These are phyloP conservation scores for Solanum hybrid DNA, from an alignment of 305 asterid species.

Conservation along the genomic window DNA sequence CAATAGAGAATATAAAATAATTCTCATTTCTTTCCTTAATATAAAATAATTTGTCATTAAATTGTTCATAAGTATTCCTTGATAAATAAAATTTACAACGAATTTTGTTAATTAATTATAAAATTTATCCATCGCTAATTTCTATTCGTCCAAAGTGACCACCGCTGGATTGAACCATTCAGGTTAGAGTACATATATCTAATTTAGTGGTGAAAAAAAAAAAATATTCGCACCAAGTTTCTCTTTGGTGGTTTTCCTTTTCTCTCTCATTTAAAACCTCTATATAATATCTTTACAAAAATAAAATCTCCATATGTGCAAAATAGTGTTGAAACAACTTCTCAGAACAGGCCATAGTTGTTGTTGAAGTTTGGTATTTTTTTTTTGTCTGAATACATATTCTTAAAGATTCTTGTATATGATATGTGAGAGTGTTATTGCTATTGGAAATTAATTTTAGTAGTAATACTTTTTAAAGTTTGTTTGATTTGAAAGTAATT, in stretches of 20 bases:
- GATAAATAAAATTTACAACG: neutral
- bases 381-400: neutral
- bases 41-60: neutral
- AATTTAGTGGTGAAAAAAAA: neutral
- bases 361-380: neutral
- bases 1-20: conserved; percentile 24
- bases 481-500: neutral
- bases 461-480: neutral
- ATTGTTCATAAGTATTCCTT: neutral
- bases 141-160: neutral
- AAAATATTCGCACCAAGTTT: neutral
- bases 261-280: neutral
- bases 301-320: neutral
- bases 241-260: neutral
- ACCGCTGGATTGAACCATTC: neutral
- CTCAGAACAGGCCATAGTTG: neutral
- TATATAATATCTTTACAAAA: conserved; percentile 19
- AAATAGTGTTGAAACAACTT: neutral
- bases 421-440: neutral
- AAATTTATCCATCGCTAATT: neutral
- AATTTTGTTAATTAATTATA: neutral
- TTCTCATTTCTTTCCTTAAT: neutral
- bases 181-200: conserved; percentile 33
- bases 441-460: neutral
- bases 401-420: neutral